phyloP scores from a whole-genome alignment of 202 grass and related monocot genomes.

The Bolboschoenoplectus hybrid region DNA sequence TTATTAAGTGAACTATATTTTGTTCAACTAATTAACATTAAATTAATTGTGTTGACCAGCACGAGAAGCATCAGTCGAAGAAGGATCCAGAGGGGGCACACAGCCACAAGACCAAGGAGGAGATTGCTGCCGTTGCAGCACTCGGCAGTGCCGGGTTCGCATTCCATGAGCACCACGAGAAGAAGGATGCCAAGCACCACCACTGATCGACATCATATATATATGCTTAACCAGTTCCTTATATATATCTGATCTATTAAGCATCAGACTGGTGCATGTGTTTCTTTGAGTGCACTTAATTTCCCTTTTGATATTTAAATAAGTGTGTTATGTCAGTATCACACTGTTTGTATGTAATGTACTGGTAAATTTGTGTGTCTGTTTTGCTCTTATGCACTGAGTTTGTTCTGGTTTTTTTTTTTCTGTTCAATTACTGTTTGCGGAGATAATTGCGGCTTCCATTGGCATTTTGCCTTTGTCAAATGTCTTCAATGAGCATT shows the following conservation, averaged over 20 bases:
- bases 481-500: constrained; percentile 1
- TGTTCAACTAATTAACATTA: neutral
- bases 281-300: neutral
- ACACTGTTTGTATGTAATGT: neutral
- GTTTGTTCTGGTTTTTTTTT: neutral
- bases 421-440: constrained; percentile 10
- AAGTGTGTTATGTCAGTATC: constrained; percentile 4
- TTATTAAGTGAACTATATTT: neutral
- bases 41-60: constrained; percentile 39
- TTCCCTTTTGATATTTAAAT: constrained; percentile 2
- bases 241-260: neutral
- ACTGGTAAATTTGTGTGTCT: neutral
- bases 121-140: constrained; percentile 50
- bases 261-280: neutral
- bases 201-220: neutral
- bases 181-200: constrained; percentile 65
- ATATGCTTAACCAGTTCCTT: constrained; percentile 8
- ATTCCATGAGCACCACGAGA: constrained; percentile 70
- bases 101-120: constrained; percentile 60
- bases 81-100: constrained; percentile 58
- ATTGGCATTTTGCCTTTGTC: neutral
- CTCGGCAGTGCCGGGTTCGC: constrained; percentile 54
- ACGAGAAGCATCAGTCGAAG: constrained; percentile 79
- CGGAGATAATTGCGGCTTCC: neutral
- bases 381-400: constrained; percentile 13